Base-by-base conservation (phyloP, 2,329 filamentous ascomycete species). In the Diaporthe sp. region DNA sequence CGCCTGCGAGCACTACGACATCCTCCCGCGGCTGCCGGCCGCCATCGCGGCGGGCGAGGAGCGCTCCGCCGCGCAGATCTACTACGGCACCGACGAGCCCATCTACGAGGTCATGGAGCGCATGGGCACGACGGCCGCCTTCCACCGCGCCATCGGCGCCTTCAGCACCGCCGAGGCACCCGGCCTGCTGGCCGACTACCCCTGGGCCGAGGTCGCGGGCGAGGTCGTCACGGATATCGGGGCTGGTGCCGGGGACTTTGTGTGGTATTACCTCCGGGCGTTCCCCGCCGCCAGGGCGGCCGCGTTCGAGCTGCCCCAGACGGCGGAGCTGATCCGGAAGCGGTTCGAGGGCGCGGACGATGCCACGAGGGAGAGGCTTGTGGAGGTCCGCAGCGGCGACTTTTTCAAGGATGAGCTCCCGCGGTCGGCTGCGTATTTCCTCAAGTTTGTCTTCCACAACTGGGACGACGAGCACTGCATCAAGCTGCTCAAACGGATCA, bases 1-100 rank as follows among this genome's bases (percentile, higher is more conserved):
- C 75, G 85, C 84, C 8, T 84, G 83, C 74, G 78, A 86, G 69
- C 87, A 86, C 78, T 88, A 86, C 78, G 84, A 87, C 75, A 84
- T 86, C 51, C 83, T 85, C 0, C 78, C 81, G 4, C 82, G 84
- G 7, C 84, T 87, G 34, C 86, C 85, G 0, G 77, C 70, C 0
- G 78, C 83, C 1, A 28, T 81, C 22, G 68, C 72, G 4, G 72
- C 71, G 10, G 81, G 77, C 12, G 75, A 76, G 12, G 77, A 62
- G 1, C 80, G 83, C 19, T 79, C 62, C 7, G 79, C 85, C 0
- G 84, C 84, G 1, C 85, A 88, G 77, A 81, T 85, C 74, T 81
- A 83, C 61, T 87, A 79, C 76, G 80, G 84, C 75, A 87, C 85
- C 1, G 83, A 87, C 65, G 68, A 82, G 3, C 77, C 79, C 76